Percentiles rank a stretch among this genome's conserved stretches.
Conservation (phyloP, 2,329 filamentous ascomycete species). For the Alternaria rosae region DNA sequence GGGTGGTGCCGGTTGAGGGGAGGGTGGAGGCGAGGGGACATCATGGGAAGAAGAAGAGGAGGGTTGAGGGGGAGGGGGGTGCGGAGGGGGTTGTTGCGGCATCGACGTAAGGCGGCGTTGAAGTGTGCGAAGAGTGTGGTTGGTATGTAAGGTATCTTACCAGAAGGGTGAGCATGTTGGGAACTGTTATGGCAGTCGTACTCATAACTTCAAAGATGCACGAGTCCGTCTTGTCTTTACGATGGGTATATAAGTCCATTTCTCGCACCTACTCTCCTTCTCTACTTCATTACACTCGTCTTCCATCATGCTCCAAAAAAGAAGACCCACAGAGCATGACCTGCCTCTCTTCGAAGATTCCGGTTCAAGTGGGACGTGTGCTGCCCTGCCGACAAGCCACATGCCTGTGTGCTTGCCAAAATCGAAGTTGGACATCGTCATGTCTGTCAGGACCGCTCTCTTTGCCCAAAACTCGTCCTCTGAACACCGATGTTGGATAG, state of each 20-base stretch:
- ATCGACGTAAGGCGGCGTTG: not conserved
- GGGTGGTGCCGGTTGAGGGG: constrained; percentile 80
- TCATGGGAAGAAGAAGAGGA: constrained; percentile 70
- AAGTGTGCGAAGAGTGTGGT: not conserved
- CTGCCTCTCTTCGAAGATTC: too few relatives aligned
- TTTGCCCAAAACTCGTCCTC: too few relatives aligned
- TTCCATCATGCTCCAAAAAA: not conserved
- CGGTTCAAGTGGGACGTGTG: too few relatives aligned
- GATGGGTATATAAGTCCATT: not conserved
- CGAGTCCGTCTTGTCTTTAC: not conserved
- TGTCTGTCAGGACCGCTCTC: too few relatives aligned
- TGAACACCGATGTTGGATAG: too few relatives aligned
- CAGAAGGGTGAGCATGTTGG: not conserved
- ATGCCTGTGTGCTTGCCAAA: too few relatives aligned
- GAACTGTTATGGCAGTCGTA: fast-evolving
- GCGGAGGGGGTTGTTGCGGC: not conserved
- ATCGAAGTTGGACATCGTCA: too few relatives aligned
- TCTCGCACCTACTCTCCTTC: not conserved
- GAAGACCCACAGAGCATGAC: too few relatives aligned
- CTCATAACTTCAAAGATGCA: fast-evolving
- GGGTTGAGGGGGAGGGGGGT: constrained; percentile 42
- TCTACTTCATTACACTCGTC: not conserved
- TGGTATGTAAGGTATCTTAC: not conserved
- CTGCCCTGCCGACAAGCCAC: too few relatives aligned
- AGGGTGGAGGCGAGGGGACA: constrained; percentile 84